These are phyloP conservation scores for Mrakia blollopis DNA, from an alignment of 768 basidiomycete genomes.

Conservation along the genomic window DNA sequence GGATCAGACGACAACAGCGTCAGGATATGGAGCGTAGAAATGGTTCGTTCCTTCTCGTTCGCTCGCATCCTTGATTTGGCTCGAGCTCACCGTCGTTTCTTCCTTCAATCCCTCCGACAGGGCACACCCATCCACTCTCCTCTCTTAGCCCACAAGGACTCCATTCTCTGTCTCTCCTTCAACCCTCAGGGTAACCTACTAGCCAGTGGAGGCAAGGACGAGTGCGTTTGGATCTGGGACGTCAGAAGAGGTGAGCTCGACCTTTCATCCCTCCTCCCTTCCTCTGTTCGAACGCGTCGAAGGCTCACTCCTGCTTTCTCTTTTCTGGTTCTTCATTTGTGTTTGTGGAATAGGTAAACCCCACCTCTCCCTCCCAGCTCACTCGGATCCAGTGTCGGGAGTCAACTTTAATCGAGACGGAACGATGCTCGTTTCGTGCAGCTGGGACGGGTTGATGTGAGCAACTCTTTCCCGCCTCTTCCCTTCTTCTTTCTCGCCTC, in stretches of 20 bases:
- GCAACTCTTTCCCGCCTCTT: too few relatives aligned
- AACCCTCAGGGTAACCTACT: conserved; percentile 84
- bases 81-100: neutral
- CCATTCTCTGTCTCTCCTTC: conserved; percentile 89
- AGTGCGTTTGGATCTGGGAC: conserved; percentile 96
- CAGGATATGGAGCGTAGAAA: conserved; percentile 73
- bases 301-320: neutral
- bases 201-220: conserved; percentile 91
- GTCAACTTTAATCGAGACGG: conserved; percentile 93
- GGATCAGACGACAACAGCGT: conserved; percentile 91
- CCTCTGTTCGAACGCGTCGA: neutral
- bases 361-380: conserved; percentile 85
- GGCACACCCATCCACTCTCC: neutral
- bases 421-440: conserved; percentile 86
- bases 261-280: neutral
- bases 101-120: neutral
- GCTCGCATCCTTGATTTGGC: neutral
- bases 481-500: neutral
- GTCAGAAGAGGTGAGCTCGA: conserved; percentile 65
- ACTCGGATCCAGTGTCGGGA: conserved; percentile 93
- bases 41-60: conserved; percentile 46
- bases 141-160: conserved; percentile 49
- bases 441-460: conserved; percentile 96
- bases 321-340: neutral
- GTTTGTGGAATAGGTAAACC: conserved; percentile 58